A percentile compares a stretch with the other conserved stretches of the same genome.
These are phyloP conservation scores for Vaccinium myrtillus DNA, from an alignment of 148 eudicot genomes.

Conservation along the genomic window DNA sequence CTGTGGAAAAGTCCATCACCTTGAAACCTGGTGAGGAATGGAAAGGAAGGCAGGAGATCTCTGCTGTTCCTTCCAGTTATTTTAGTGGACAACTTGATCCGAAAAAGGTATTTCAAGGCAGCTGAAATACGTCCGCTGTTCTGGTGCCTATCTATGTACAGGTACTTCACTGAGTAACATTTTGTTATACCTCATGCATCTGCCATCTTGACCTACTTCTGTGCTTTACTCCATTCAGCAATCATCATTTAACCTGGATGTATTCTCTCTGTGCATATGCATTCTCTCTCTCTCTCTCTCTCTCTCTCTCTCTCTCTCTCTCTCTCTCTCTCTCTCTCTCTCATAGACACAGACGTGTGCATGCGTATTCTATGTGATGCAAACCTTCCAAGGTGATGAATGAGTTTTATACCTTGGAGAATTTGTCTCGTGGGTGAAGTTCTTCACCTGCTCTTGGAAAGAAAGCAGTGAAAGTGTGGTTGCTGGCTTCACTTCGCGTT, in stretches of 20 bases:
- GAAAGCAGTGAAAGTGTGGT: not conserved
- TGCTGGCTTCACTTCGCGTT: not conserved
- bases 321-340: not conserved
- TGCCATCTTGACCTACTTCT: not conserved
- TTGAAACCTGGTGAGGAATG: constrained; percentile 90
- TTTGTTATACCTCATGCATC: not conserved
- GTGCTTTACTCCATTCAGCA: constrained; percentile 7
- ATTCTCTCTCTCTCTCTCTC: not conserved
- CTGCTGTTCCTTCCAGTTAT: constrained; percentile 81
- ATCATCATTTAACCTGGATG: not conserved
- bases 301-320: not conserved
- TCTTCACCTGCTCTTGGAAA: not conserved
- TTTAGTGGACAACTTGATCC: constrained; percentile 91
- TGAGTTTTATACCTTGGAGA: not conserved
- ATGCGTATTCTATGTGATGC: not conserved
- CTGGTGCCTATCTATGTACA: constrained; percentile 34
- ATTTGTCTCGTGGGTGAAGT: not conserved
- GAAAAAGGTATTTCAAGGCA: constrained; percentile 50
- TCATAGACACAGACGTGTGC: no score
- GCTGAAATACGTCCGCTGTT: constrained; percentile 24
- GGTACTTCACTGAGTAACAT: constrained; percentile 26
- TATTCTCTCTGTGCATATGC: not conserved
- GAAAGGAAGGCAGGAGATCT: constrained; percentile 76
- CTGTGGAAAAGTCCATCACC: constrained; percentile 75
- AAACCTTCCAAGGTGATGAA: not conserved